These are phyloP conservation scores for Alternaria alternata DNA, from an alignment of 2,329 filamentous ascomycete species.

Conservation along the genomic window DNA sequence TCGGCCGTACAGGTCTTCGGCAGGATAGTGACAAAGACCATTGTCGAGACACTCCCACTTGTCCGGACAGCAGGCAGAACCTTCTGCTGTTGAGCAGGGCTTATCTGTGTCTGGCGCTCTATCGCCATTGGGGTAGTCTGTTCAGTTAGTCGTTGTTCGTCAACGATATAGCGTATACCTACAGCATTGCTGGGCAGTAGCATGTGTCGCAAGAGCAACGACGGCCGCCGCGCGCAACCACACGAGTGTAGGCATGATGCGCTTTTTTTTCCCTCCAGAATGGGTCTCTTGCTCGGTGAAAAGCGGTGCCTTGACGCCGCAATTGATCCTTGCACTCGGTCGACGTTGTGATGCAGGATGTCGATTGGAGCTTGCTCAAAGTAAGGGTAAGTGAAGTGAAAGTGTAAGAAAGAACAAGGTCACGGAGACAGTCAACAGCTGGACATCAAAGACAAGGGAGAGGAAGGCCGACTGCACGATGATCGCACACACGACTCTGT, in stretches of 20 bases:
- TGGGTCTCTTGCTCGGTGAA: constrained; percentile 12
- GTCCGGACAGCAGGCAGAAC: constrained; percentile 48
- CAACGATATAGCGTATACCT: constrained; percentile 6
- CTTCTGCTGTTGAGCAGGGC: constrained; percentile 44
- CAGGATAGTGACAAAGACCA: constrained; percentile 46
- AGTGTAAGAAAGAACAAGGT: not conserved
- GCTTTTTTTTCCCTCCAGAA: not conserved
- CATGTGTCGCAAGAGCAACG: constrained; percentile 26
- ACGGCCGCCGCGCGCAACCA: constrained; percentile 33
- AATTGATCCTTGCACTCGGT: constrained; percentile 9
- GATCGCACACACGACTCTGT: constrained; percentile 9
- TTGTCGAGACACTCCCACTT: constrained; percentile 50
- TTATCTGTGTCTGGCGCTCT: constrained; percentile 40
- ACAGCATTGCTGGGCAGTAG: constrained; percentile 43
- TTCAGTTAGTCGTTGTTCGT: constrained; percentile 14
- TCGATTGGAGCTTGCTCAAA: constrained; percentile 9
- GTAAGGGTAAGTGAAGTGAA: constrained; percentile 14
- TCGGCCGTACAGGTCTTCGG: constrained; percentile 37
- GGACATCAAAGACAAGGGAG: not conserved
- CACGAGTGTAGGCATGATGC: constrained; percentile 26
- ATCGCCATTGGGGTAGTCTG: constrained; percentile 48
- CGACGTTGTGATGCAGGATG: constrained; percentile 12
- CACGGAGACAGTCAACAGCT: not conserved
- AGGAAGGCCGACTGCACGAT: constrained; percentile 14
- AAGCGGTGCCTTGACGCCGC: not conserved